Percentiles rank a stretch among this genome's conserved stretches.
These are phyloP conservation scores for Phytophthora constricta DNA, from an alignment of 352 stramenopile species.

Conservation along the genomic window DNA sequence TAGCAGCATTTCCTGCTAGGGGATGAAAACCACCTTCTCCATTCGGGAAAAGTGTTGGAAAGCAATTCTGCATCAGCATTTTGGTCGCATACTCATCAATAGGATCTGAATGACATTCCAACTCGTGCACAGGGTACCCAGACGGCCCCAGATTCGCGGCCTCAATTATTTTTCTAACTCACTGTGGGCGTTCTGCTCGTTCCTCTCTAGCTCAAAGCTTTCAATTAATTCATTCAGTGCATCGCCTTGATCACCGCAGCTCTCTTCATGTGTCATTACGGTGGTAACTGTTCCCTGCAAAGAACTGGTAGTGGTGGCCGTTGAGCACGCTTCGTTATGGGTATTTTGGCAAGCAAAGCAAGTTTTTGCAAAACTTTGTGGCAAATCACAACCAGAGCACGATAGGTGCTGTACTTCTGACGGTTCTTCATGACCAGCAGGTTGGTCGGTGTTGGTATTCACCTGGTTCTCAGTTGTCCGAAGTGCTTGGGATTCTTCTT, in stretches of 20 bases:
- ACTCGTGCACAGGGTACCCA: background rate
- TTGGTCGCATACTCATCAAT: constrained; percentile 3
- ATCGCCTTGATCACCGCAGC: background rate
- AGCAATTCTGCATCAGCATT: constrained; percentile 23
- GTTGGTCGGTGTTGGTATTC: background rate
- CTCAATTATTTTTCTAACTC: constrained; percentile 1
- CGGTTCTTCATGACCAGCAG: background rate
- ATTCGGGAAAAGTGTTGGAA: constrained; percentile 21
- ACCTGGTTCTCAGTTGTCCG: background rate
- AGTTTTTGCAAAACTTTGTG: too few species aligned
- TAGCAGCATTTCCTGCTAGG: constrained; percentile 3
- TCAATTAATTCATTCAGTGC: background rate
- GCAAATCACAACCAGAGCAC: too few species aligned
- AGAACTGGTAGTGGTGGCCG: background rate
- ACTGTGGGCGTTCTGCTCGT: background rate
- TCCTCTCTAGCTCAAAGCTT: background rate
- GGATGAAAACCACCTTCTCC: background rate
- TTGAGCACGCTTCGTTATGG: too few species aligned
- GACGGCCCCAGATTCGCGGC: background rate
- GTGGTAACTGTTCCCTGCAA: too few species aligned
- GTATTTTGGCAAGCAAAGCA: too few species aligned
- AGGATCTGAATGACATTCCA: background rate
- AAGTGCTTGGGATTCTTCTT: background rate
- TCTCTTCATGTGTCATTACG: background rate
- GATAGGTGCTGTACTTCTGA: background rate